These are phyloP conservation scores for Colletotrichum abscissum DNA, from an alignment of 2,329 filamentous ascomycete species.

Conservation along the genomic window DNA sequence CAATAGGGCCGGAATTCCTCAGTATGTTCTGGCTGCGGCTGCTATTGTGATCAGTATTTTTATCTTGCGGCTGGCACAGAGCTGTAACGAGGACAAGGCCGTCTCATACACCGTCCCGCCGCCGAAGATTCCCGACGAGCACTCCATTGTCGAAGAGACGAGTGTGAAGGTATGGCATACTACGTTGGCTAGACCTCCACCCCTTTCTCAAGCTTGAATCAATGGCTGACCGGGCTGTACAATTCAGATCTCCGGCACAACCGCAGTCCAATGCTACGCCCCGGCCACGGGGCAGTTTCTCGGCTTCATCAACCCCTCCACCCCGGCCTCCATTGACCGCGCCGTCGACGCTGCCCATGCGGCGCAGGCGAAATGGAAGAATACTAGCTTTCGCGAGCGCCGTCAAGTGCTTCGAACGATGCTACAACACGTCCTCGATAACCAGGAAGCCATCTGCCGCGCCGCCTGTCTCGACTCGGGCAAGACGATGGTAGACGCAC, in stretches of 20 bases:
- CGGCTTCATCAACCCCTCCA: constrained; percentile 81
- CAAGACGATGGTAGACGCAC: constrained; percentile 95
- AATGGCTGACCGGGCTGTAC: neutral
- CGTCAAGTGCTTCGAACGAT: constrained; percentile 84
- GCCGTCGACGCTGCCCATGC: constrained; percentile 78
- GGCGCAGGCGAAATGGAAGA: constrained; percentile 82
- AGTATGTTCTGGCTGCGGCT: constrained; percentile 43
- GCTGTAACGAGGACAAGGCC: constrained; percentile 50
- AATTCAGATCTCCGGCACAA: constrained; percentile 67
- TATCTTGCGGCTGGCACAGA: constrained; percentile 43
- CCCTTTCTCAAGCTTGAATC: neutral
- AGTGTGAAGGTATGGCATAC: constrained; percentile 64
- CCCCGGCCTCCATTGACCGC: constrained; percentile 80
- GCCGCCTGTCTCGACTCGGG: constrained; percentile 92
- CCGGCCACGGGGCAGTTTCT: constrained; percentile 90
- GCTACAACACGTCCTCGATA: constrained; percentile 84
- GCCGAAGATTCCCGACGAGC: constrained; percentile 70
- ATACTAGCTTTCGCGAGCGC: constrained; percentile 81
- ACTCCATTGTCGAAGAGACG: constrained; percentile 67
- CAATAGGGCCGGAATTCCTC: constrained; percentile 37
- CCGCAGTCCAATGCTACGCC: constrained; percentile 84
- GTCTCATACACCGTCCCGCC: constrained; percentile 70
- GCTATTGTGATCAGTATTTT: constrained; percentile 45
- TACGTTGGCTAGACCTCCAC: neutral
- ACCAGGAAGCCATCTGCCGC: constrained; percentile 87